These are phyloP conservation scores for Backusella westeae DNA, from an alignment of 192 early-diverging fungal species.

Conservation along the genomic window DNA sequence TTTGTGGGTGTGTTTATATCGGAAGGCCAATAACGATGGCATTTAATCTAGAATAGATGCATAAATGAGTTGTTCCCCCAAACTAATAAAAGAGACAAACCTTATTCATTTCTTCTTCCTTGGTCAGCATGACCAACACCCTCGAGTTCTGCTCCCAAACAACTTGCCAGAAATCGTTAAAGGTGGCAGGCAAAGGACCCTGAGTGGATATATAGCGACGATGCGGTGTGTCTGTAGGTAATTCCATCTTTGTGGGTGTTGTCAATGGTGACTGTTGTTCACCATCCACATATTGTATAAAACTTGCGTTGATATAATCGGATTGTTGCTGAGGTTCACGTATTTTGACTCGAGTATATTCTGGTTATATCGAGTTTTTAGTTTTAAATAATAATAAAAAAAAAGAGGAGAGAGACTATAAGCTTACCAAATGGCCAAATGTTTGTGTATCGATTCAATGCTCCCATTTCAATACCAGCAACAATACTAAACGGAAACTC, in stretches of 20 bases:
- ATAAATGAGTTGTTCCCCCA: not conserved
- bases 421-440: slow-evolving; percentile 73
- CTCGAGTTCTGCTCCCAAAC: slow-evolving; percentile 85
- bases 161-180: slow-evolving; percentile 93
- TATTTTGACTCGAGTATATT: slow-evolving; percentile 41
- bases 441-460: slow-evolving; percentile 82
- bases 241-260: not conserved
- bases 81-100: slow-evolving; percentile 13
- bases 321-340: slow-evolving; percentile 6
- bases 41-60: slow-evolving; percentile 52
- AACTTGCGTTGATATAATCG: slow-evolving; percentile 41
- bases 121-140: slow-evolving; percentile 95
- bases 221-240: not conserved
- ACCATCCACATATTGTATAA: slow-evolving; percentile 23
- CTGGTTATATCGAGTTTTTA: not conserved
- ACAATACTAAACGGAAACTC: slow-evolving; percentile 68
- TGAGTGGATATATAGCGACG: slow-evolving; percentile 57
- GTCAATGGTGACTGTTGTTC: not conserved
- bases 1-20: slow-evolving; percentile 11
- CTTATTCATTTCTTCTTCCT: slow-evolving; percentile 83
- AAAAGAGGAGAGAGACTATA: too few relatives aligned
- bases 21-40: slow-evolving; percentile 91
- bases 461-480: slow-evolving; percentile 74
- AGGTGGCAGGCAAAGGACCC: slow-evolving; percentile 80
- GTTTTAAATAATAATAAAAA: too few relatives aligned